A percentile compares a stretch with the other conserved stretches of the same genome.
These are phyloP conservation scores for Poa pratensis DNA, from an alignment of 176 grass and related monocot genomes.

Conservation along the genomic window DNA sequence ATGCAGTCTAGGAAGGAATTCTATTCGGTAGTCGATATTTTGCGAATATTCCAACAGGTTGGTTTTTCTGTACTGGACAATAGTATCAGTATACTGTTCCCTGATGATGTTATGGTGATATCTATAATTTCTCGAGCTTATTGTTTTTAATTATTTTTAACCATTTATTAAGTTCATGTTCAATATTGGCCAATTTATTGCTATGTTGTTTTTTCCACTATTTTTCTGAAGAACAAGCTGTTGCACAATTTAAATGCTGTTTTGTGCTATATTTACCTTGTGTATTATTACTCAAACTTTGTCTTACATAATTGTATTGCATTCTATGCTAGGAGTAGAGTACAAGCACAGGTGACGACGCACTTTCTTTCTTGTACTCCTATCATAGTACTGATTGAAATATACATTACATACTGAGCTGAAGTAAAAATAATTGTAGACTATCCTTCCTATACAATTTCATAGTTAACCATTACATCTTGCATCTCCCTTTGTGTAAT, in stretches of 20 bases:
- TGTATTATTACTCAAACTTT: not conserved
- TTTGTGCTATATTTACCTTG: not conserved
- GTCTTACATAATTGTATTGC: not conserved
- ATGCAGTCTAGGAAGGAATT: constrained; percentile 90
- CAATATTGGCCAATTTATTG: constrained; percentile 33
- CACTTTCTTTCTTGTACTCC: constrained; percentile 10
- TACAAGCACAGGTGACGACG: not conserved
- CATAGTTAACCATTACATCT: constrained; percentile 1
- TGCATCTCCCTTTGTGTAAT: constrained; percentile 16
- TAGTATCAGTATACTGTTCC: not conserved
- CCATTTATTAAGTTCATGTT: not conserved
- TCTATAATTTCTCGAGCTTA: not conserved
- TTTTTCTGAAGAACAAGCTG: constrained; percentile 26
- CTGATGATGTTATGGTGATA: not conserved
- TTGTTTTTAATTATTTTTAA: not conserved
- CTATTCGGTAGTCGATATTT: constrained; percentile 61
- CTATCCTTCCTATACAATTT: not conserved
- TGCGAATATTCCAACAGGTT: constrained; percentile 83
- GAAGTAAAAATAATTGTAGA: not conserved
- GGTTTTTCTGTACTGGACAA: constrained; percentile 24
- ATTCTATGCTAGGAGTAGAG: not conserved
- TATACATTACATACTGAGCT: constrained; percentile 1
- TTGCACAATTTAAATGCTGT: not conserved
- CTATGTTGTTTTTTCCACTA: not conserved
- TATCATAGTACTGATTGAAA: not conserved